Base-by-base conservation (phyloP, 495 filamentous ascomycete genomes). In the Stereocaulon alpinum region DNA sequence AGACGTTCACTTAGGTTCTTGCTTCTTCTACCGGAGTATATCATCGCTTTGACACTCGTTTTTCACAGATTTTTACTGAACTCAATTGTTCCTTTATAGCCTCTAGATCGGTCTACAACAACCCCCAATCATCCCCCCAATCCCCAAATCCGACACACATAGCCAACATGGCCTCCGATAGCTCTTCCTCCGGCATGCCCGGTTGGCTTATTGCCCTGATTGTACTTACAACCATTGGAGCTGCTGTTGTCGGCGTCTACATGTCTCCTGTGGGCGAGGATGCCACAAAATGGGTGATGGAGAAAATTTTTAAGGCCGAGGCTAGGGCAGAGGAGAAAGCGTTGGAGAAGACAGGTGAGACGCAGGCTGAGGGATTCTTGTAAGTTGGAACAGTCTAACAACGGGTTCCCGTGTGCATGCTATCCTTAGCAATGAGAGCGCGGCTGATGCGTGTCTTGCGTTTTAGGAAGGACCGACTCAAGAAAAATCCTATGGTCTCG, bases 401-500 rank as follows among this genome's bases (percentile, higher is more conserved):
- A 15, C 3, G 14, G 15, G 11, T 22, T 30, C 12, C 45, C 15
- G 15, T 29, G 18, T 22, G 20, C 15, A 30, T 18, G 40, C 6
- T 29, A n/a, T 34, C 1, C 43, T 58, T 6, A 1, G 11, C 40
- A 12, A n/a, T 17, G 0, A 15, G 24, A 4, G 4, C 44, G n/a
- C 5, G 15, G 44, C 37, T 43, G 18, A 22, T 30, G 15, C 2
- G 0, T 56, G 12, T 5, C 7, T 24, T 18, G 15, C 20, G 32
- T 6, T 40, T 24, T 20, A 62, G 60, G 24, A 62, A 62, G 60
- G 63, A 64, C 34, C 60, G 55, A 18, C 37, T 64, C 18, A 64
- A 64, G 60, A 63, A 64, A 54, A 64, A 64, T 40, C 63, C 63
- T 6, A 47, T 63, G 9, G 60, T 64, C 9, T 49, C 47, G 7